phyloP scores from a whole-genome alignment of 108 stramenopile genomes.

The Conticribra weissflogii region DNA sequence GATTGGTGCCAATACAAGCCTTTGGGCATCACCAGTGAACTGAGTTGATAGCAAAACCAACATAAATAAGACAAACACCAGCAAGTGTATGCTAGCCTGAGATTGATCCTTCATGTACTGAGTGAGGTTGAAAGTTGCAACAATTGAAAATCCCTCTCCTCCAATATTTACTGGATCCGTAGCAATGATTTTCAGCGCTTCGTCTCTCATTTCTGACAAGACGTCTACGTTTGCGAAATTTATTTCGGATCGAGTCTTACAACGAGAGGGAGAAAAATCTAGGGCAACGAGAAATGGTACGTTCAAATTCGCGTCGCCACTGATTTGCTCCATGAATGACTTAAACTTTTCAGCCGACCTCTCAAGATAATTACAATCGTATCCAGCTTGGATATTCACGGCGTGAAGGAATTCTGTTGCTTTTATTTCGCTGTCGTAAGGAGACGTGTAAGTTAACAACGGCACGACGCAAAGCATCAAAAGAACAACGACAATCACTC shows the following conservation, averaged over 20 bases:
- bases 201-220: slow-evolving; percentile 11
- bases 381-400: slow-evolving; percentile 35
- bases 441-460: slow-evolving; percentile 53
- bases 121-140: slow-evolving; percentile 54
- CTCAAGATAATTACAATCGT: slow-evolving; percentile 43
- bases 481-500: slow-evolving; percentile 67
- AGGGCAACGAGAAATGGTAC: slow-evolving; percentile 43
- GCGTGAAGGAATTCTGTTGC: slow-evolving; percentile 42
- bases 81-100: slow-evolving; percentile 46
- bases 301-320: slow-evolving; percentile 13
- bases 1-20: slow-evolving; percentile 75
- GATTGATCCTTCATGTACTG: slow-evolving; percentile 40
- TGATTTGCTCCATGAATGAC: slow-evolving; percentile 46
- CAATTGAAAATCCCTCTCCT: slow-evolving; percentile 35
- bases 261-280: slow-evolving; percentile 41
- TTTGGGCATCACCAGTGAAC: slow-evolving; percentile 72
- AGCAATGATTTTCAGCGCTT: slow-evolving; percentile 29
- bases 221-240: slow-evolving; percentile 27
- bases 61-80: slow-evolving; percentile 71
- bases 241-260: slow-evolving; percentile 20
- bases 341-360: slow-evolving; percentile 28
- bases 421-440: slow-evolving; percentile 34
- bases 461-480: slow-evolving; percentile 67
- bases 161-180: slow-evolving; percentile 31
- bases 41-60: slow-evolving; percentile 49